Evolutionary conservation across 2,329 filamentous ascomycete genomes (phyloP).

Genomic region (Basipetospora chlamydospora): DNA sequence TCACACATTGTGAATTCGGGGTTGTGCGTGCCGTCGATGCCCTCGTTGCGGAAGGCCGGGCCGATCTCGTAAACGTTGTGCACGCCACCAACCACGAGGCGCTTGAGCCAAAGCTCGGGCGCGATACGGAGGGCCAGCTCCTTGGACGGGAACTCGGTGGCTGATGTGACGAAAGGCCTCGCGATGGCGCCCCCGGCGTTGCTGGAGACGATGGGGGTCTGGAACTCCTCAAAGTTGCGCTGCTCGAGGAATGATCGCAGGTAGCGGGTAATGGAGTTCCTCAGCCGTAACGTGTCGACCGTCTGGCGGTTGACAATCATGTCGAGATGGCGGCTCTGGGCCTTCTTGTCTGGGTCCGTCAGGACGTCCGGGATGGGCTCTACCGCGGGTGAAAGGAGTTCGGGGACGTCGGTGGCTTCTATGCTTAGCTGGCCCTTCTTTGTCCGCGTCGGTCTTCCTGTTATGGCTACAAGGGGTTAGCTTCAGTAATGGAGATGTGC

Average conservation of each 20-base stretch:
- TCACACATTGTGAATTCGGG: conserved; percentile 97
- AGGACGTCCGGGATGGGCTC: conserved; percentile 63
- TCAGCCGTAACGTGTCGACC: conserved; percentile 55
- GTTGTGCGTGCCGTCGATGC: conserved; percentile 82
- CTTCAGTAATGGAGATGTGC: no score
- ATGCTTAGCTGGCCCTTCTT: conserved; percentile 64
- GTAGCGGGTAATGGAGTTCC: conserved; percentile 58
- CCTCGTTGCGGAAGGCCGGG: conserved; percentile 84
- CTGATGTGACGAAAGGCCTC: conserved; percentile 67
- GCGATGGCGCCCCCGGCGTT: conserved; percentile 79
- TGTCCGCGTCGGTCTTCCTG: conserved; percentile 55
- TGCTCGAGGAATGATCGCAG: conserved; percentile 61
- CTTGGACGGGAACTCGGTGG: conserved; percentile 60
- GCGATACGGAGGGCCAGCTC: conserved; percentile 72
- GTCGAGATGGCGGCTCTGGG: conserved; percentile 71
- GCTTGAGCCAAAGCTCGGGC: conserved; percentile 89
- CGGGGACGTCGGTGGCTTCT: conserved; percentile 50
- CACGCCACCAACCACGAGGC: conserved; percentile 76
- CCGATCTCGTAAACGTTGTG: conserved; percentile 89
- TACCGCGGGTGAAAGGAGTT: conserved; percentile 61
- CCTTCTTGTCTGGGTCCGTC: conserved; percentile 55
- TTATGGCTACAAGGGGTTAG: conserved; percentile 38
- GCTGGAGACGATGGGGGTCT: conserved; percentile 74
- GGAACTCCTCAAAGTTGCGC: conserved; percentile 68
- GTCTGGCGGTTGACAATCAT: conserved; percentile 60